Base-by-base conservation (phyloP, 371 early-diverging fungal species). In the Syncephalastrum contaminatum region DNA sequence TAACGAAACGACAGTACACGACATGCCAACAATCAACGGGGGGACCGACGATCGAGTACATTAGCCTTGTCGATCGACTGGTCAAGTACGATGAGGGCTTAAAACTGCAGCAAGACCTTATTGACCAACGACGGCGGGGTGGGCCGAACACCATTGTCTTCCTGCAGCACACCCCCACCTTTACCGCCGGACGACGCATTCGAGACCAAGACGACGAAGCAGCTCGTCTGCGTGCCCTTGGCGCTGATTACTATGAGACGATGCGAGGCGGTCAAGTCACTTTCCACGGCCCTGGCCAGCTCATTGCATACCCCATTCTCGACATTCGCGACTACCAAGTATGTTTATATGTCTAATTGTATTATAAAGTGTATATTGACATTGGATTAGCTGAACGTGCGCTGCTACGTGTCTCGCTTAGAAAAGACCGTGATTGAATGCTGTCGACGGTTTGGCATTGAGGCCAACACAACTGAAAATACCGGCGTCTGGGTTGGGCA, bases 231-330 rank as follows among this genome's bases (percentile, higher is more conserved):
- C 64, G 67, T 21, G 40, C 36, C 0, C 63, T 88, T 13, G 93
- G 91, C 2, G 90, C 94, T 18, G 90, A 90, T 22, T 96, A 92
- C 69, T 83, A 75, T 49, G 89, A 93, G 75, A 84, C 86, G 0
- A 70, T 82, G 69, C 78, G 97, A 13, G 99, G 99, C 18, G 99
- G 99, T 5, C 91, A 98, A 72, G 83, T 89, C 5, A 98, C 99
- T 0, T 98, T 88, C 64, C 99, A 98, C 75, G 98, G 98, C 0
- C 99, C 98, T 3, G 98, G 98, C 0, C 99, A 98, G 74, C 74
- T 98, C 40, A 93, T 98, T 20, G 94, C 88, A 10, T 98, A 98
- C 66, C 99, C 99, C 3, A 94, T 94, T 44, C 40, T 97, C 10
- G 80, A 95, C 62, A 73, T 98, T 36, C 81, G 85, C 45, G 77